Base-by-base conservation (phyloP, 805 yeast species). In the Starmerella kuoi region DNA sequence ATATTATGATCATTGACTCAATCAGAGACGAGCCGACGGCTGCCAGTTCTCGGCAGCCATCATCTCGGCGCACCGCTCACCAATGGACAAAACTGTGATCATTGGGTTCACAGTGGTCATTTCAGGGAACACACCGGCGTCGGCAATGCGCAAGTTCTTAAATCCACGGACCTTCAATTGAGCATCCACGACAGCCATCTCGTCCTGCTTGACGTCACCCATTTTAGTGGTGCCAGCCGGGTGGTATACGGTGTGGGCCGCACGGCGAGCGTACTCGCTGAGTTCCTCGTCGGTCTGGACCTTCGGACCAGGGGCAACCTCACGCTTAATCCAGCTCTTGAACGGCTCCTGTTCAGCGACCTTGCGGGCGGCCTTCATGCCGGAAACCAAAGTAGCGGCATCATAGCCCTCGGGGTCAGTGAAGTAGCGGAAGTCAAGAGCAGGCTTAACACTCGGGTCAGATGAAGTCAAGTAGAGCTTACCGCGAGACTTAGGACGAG, bases 41-140 rank as follows among this genome's bases (percentile, higher is more conserved):
- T 33, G 33, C 45, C 45, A 40, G 31, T 40, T 33, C 8, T 35
- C 42, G 5, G 23, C 38, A 14, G 48, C 48, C 41, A 45, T 45
- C 17, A 45, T 31, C 34, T 45, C 48, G 5, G 48, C 48, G 30
- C 38, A 35, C 18, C 45, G 44, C 36, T 45, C 48, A 23, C 44
- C 48, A 25, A 45, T 34, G 2, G 48, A 32, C n/a, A 45, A 31
- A 14, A 45, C 48, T 8, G 48, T 45, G 19, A 45, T 25, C 48
- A 45, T 45, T 2, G 48, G 48, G 35, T 45, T 45, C 28, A 41
- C 31, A 6, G 45, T 34, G 17, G 41, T 31, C 45, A 58, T 59
- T 20, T 53, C 60, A n/a, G 62, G 62, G 42, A 58, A 55, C 24
- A 58, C 51, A 37, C 60, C 55, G n/a, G 61, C 62, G 38, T 58